Evolutionary conservation across 2,329 filamentous ascomycete genomes (phyloP), one percentile per base, ranked within the genome.

Genomic region (Orbilia ellipsospora): DNA sequence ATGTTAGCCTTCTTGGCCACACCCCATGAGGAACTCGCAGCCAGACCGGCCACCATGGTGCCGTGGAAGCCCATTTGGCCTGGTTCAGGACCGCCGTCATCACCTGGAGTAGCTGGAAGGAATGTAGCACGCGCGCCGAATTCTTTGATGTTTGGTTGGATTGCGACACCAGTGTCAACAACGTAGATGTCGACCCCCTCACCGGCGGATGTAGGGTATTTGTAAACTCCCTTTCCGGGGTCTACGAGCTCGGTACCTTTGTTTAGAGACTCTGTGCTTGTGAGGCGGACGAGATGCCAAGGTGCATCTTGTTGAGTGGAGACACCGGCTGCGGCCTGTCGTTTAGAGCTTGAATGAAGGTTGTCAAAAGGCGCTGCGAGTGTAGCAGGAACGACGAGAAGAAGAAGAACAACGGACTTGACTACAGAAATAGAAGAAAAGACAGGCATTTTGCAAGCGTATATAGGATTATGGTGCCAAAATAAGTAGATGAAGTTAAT

Each of bases 41-140:
- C 78, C 2, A 78, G 79, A 2, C 78, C 78, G 3, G 78, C 78
- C 23, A 74, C 77, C 64, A 79, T 78, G 4, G 78, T 80, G 4
- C 89, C 89, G 79, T 90, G 88, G 4, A 51, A 51, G 15, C 78
- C 78, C 6, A 77, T 72, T 4, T 81, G 79, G 15, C 80, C n/a
- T n/a, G n/a, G n/a, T n/a, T n/a, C n/a, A n/a, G n/a, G n/a, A n/a
- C n/a, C 73, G 20, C 51, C 23, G 7, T 31, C 48, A 15, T 89
- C 86, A 1, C 83, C 83, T 78, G 87, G 80, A 83, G 86, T 59
- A 64, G 77, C 77, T 10, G 45, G 16, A 23, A 23, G 23, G 23
- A 23, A 23, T 51, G 13, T 20, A 20, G 15, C 45, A n/a, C 16
- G 45, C 7, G 13, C 16, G 45, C 45, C 73, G 50, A 81, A 80